These are phyloP conservation scores for Mycena venus DNA, from an alignment of 768 basidiomycete species.

Conservation along the genomic window DNA sequence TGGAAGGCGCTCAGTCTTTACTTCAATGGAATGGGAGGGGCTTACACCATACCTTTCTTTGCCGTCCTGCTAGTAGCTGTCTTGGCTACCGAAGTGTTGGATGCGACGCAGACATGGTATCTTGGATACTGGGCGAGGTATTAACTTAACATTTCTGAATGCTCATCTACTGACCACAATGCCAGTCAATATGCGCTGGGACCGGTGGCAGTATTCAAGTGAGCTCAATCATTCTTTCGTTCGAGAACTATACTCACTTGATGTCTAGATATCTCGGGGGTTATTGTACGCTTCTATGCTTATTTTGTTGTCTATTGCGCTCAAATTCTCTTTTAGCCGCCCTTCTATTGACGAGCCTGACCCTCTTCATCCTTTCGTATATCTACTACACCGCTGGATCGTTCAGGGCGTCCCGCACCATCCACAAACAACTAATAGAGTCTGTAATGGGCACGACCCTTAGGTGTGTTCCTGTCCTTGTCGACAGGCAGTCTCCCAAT, in stretches of 20 bases:
- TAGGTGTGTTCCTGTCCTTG: conserved; percentile 39
- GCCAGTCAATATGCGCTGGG: conserved; percentile 54
- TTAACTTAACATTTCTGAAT: background rate
- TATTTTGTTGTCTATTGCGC: background rate
- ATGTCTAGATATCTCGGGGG: conserved; percentile 16
- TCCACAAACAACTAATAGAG: conserved; percentile 66
- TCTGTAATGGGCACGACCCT: conserved; percentile 72
- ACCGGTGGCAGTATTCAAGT: conserved; percentile 51
- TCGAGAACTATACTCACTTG: background rate
- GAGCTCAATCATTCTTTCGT: conserved; percentile 39
- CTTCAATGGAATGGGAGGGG: conserved; percentile 53
- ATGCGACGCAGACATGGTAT: conserved; percentile 55
- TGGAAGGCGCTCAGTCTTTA: conserved; percentile 56
- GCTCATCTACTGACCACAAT: background rate
- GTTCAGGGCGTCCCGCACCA: conserved; percentile 65
- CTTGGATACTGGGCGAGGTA: conserved; percentile 57
- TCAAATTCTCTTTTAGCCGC: conserved; percentile 29
- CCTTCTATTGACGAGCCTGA: conserved; percentile 47
- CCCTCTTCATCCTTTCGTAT: conserved; percentile 49
- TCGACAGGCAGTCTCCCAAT: background rate
- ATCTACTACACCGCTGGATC: conserved; percentile 62
- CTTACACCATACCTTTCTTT: conserved; percentile 50
- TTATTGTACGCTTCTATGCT: conserved; percentile 1
- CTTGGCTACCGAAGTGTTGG: conserved; percentile 38
- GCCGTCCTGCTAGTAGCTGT: conserved; percentile 39